phyloP scores from a whole-genome alignment of 805 yeast species.

The Suhomyces vadensis region DNA sequence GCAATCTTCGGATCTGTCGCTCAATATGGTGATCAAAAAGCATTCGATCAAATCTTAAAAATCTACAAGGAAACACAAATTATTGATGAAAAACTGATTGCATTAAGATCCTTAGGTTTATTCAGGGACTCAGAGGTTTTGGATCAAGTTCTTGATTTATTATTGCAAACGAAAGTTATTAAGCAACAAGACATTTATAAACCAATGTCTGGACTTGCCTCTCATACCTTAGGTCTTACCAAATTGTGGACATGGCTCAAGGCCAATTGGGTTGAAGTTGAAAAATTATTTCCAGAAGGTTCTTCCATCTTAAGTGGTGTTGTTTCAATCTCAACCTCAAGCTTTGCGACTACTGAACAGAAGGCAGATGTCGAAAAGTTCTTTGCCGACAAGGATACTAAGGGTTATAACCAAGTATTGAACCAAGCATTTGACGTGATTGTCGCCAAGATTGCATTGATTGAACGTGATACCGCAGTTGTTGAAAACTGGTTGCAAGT shows the following conservation, averaged over 20 bases:
- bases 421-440: conserved; percentile 66
- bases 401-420: conserved; percentile 64
- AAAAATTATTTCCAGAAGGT: conserved; percentile 74
- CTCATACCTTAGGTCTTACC: conserved; percentile 63
- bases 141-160: conserved; percentile 54
- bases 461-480: conserved; percentile 51
- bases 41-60: conserved; percentile 60
- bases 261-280: conserved; percentile 69
- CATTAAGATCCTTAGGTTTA: conserved; percentile 68
- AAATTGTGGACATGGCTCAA: conserved; percentile 74
- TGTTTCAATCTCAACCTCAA: conserved; percentile 59
- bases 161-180: conserved; percentile 58
- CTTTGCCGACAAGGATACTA: conserved; percentile 55
- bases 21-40: conserved; percentile 57
- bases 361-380: conserved; percentile 51
- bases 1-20: conserved; percentile 69
- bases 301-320: conserved; percentile 77
- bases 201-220: conserved; percentile 74
- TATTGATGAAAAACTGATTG: conserved; percentile 67
- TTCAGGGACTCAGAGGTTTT: conserved; percentile 54
- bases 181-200: conserved; percentile 71
- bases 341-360: conserved; percentile 58
- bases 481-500: conserved; percentile 51
- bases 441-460: conserved; percentile 57
- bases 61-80: conserved; percentile 62